phyloP scores from a whole-genome alignment of 2,329 filamentous ascomycete genomes.

The Cryphonectria radicalis region DNA sequence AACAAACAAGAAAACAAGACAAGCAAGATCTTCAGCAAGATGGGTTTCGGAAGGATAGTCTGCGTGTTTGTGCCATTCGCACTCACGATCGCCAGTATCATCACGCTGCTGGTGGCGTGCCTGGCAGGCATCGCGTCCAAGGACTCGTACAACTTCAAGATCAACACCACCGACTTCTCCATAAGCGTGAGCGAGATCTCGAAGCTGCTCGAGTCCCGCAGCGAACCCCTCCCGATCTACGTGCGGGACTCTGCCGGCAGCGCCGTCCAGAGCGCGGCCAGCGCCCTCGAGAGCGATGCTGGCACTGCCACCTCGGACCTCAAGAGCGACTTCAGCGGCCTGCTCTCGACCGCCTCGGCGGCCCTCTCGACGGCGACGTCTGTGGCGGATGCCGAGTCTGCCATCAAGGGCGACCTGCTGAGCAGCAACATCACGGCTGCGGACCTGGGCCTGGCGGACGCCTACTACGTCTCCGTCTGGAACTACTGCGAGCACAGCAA shows the following conservation, averaged over 20 bases:
- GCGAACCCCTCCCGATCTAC: constrained; percentile 24
- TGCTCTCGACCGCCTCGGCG: constrained; percentile 18
- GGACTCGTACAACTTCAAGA: constrained; percentile 60
- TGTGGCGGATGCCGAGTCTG: background rate
- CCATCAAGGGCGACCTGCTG: background rate
- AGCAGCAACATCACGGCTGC: constrained; percentile 58
- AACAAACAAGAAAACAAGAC: background rate
- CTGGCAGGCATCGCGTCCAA: constrained; percentile 62
- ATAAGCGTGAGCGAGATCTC: constrained; percentile 47
- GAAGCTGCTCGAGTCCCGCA: constrained; percentile 35
- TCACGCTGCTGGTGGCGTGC: constrained; percentile 66
- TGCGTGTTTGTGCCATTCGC: constrained; percentile 88
- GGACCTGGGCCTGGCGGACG: constrained; percentile 68
- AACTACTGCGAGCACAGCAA: constrained; percentile 75
- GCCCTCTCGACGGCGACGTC: constrained; percentile 20
- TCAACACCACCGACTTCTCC: constrained; percentile 66
- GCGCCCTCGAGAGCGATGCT: background rate
- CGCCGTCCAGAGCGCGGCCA: constrained; percentile 34
- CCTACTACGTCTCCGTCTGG: constrained; percentile 85
- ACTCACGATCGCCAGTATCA: constrained; percentile 76
- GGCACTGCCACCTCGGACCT: constrained; percentile 19
- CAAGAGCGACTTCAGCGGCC: background rate
- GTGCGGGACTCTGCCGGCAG: constrained; percentile 31
- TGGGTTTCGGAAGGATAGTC: constrained; percentile 74
- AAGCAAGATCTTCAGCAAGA: constrained; percentile 34